Percentiles rank a stretch among this genome's conserved stretches.
Conservation (phyloP, 2,329 filamentous ascomycete species). For the Verticillium nonalfalfae region DNA sequence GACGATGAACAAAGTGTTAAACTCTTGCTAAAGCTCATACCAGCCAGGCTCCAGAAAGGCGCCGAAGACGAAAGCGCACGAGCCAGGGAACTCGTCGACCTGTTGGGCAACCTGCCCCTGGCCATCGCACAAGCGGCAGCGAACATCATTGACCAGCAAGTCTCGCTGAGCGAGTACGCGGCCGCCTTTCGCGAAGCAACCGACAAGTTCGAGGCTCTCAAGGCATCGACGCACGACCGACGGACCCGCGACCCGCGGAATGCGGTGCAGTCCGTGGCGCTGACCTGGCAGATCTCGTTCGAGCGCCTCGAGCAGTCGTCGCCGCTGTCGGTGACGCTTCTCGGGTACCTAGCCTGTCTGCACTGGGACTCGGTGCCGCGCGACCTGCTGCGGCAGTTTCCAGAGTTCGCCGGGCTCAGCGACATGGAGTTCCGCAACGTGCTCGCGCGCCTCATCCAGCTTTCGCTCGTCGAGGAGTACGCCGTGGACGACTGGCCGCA, state of each 20-base stretch:
- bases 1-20: slow-evolving; percentile 16
- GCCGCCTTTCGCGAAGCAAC: slow-evolving; percentile 17
- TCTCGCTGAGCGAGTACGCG: slow-evolving; percentile 20
- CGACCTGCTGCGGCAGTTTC: not conserved
- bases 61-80: not conserved
- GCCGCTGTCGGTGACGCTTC: not conserved
- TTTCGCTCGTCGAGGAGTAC: not conserved
- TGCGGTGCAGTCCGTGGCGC: slow-evolving; percentile 20
- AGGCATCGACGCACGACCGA: not conserved
- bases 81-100: slow-evolving; percentile 9
- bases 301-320: slow-evolving; percentile 10
- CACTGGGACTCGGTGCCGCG: not conserved
- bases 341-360: not conserved
- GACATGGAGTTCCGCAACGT: not conserved
- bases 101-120: slow-evolving; percentile 30
- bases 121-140: slow-evolving; percentile 31
- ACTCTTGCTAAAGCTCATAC: not conserved
- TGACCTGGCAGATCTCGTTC: slow-evolving; percentile 32
- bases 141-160: slow-evolving; percentile 24
- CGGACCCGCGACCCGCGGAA: slow-evolving; percentile 16
- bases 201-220: slow-evolving; percentile 24
- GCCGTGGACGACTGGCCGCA: not conserved
- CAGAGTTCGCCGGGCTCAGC: not conserved
- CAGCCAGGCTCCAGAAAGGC: not conserved
- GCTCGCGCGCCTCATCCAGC: not conserved